Base-by-base conservation (phyloP, 345 rosid species). In the Brassica carinata region DNA sequence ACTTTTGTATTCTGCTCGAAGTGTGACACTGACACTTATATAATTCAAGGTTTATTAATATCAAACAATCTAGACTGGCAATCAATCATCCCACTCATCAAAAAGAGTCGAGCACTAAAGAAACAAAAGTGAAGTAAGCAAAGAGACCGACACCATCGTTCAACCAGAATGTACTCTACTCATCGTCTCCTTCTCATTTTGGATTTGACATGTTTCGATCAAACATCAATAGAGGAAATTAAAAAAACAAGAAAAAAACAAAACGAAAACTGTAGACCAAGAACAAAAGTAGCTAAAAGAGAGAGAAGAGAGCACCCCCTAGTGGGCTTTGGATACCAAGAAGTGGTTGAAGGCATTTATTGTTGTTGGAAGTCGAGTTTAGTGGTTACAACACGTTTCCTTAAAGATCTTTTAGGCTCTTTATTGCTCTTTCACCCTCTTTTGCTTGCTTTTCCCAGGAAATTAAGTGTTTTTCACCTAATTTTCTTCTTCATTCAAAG, bases 101-200 rank as follows among this genome's bases (percentile, higher is more conserved):
- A 69, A 43, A 61, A 23, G 66, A 64, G 81, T 64, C 43, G 8
- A 63, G 55, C 71, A 43, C 7, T 34, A 14, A 48, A n/a, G 11
- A 17, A 61, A 61, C 34, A 34, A 53, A 64, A 36, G 64, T 59
- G 69, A 73, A 73, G 17, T 55, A 66, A 72, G 82, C 82, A 72
- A 72, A 55, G 67, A 78, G 40, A 66, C 77, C 77, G 73, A 79
- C 82, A 79, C 77, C 15, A 53, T 65, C 27, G 34, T 19, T 8
- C 38, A 67, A 55, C 55, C 26, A 34, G 66, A 36, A 58, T 17
- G 31, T 68, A 59, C 68, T 38, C 61, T 68, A 59, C 68, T 38
- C 61, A 36, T 72, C 77, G 67, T 78, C 36, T 78, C 61, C 67
- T 53, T 71, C 59, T 64, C 66, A 2, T 33, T 72, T 72, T 72